Evolutionary conservation across 768 basidiomycete genomes (phyloP), one percentile per base, ranked within the genome.

Genomic region (Suillus subalutaceus): DNA sequence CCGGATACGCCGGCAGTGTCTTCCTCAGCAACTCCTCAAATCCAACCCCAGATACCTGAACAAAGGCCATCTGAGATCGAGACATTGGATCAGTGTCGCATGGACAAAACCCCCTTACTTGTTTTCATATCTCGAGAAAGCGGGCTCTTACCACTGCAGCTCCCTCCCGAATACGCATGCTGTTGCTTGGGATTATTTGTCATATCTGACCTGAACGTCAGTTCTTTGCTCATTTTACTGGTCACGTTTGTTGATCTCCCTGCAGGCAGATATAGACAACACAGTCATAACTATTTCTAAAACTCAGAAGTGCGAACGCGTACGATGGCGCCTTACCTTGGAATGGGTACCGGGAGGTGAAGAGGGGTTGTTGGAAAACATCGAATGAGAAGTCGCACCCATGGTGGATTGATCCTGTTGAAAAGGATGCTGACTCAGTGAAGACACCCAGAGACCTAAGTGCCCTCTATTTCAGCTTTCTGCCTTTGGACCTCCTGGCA

Each of bases 341-440:
- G 70, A 78, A 59, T 88, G 86, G 86, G 78, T 77, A 13, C 74
- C 80, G 6, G 86, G 85, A 30, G 86, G 85, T 4, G 85, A 87
- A 72, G 79, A 82, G 30, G 68, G 68, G 40, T 68, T 76, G 41
- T 72, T 74, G 63, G n/a, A 20, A 50, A 40, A 41, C 20, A n/a
- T 37, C 65, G n/a, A 44, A 9, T 48, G 65, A 72, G 15, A 35
- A 67, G 6, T 59, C 58, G 6, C 65, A 41, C 53, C 74, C 67
- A 58, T 76, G 70, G 69, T 78, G 70, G 73, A 26, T 37, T 74
- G 71, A 67, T 72, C 71, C 66, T 32, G 62, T 40, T 16, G 41
- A 37, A 26, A 48, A 66, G 35, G 58, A 63, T 15, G 57, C n/a
- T 1, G 66, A 58, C 23, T 13, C 48, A 26, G 77, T 15, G n/a